Percentiles rank a stretch among this genome's conserved stretches.
These are phyloP conservation scores for Termitomyces sp. DNA, from an alignment of 768 basidiomycete species.

Conservation along the genomic window DNA sequence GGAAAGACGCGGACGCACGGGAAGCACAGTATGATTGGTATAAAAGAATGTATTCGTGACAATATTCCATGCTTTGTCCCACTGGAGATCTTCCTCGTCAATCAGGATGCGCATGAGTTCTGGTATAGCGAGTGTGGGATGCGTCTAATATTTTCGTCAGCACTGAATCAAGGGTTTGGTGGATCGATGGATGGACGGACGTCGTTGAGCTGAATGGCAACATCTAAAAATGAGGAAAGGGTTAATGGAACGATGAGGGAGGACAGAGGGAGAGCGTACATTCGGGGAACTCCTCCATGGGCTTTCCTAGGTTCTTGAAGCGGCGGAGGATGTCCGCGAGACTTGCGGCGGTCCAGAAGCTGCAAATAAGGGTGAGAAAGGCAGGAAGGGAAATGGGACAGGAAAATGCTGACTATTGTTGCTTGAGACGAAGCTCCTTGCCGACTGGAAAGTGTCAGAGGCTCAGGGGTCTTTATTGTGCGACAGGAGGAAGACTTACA, in stretches of 20 bases:
- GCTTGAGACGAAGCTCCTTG: constrained; percentile 87
- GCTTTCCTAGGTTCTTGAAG: constrained; percentile 86
- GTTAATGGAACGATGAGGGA: background rate
- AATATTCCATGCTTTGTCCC: constrained; percentile 86
- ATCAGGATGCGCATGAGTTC: constrained; percentile 91
- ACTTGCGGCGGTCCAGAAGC: constrained; percentile 88
- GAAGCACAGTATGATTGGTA: constrained; percentile 93
- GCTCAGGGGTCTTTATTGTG: background rate
- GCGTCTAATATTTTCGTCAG: constrained; percentile 51
- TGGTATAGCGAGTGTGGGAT: constrained; percentile 92
- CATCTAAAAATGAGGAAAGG: constrained; percentile 39
- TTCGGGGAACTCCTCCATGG: constrained; percentile 78
- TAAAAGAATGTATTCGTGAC: constrained; percentile 91
- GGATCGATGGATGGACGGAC: constrained; percentile 27
- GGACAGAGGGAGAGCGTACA: constrained; percentile 41
- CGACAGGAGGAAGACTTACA: constrained; percentile 31
- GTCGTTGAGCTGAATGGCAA: constrained; percentile 94
- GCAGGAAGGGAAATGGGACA: background rate
- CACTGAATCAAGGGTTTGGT: background rate
- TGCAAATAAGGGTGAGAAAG: constrained; percentile 6
- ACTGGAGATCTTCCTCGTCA: constrained; percentile 87
- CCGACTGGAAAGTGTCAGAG: constrained; percentile 49
- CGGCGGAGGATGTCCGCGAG: constrained; percentile 87
- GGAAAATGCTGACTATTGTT: constrained; percentile 66
- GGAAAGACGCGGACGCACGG: constrained; percentile 42